Evolutionary conservation across 176 grass and related monocot species (phyloP).

Genomic region (Saccharum officinarum): DNA sequence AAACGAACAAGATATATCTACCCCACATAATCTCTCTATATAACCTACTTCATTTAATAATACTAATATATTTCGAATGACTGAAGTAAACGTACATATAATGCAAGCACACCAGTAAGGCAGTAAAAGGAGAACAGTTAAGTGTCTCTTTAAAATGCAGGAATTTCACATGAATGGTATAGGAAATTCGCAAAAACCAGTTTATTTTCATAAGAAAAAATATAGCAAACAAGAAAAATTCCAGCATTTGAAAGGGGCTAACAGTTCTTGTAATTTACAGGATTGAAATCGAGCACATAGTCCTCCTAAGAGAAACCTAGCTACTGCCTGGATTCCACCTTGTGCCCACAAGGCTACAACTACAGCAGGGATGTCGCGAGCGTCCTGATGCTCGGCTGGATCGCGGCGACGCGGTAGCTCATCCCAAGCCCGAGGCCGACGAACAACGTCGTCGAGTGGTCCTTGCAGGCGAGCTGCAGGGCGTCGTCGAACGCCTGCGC

Average conservation of each 20-base stretch:
- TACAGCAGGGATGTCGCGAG: neutral
- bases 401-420: constrained; percentile 31
- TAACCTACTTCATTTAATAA: too few species aligned
- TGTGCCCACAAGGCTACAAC: neutral
- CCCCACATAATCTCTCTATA: too few species aligned
- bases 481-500: constrained; percentile 27
- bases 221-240: neutral
- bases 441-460: neutral
- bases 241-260: neutral
- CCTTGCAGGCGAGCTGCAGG: constrained; percentile 27
- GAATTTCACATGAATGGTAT: neutral
- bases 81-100: too few species aligned
- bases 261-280: too few species aligned
- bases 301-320: neutral
- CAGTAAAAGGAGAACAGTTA: neutral
- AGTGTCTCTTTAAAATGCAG: neutral
- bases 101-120: too few species aligned
- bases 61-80: too few species aligned
- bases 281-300: neutral
- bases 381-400: constrained; percentile 9
- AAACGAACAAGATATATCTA: too few species aligned
- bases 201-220: neutral
- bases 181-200: neutral
- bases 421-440: constrained; percentile 36
- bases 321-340: neutral